Percentiles rank a stretch among this genome's conserved stretches.
Evolutionary conservation across 73 alveolate species (phyloP).

Genomic region (Tetrahymena elliotti): DNA sequence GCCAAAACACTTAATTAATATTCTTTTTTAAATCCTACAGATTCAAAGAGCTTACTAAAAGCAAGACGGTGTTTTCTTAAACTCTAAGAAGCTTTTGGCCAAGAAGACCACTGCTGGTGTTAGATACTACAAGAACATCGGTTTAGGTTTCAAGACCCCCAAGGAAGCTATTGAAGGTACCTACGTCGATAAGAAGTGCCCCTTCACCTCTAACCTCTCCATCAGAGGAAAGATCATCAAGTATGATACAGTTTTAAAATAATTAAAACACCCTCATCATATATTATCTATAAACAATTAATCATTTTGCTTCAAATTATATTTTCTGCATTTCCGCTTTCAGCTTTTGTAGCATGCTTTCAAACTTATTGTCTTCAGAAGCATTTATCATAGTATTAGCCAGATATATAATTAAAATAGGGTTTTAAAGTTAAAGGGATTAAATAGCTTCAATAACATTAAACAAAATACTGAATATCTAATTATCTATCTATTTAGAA

Average conservation of each 20-base stretch:
- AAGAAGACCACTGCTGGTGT: constrained; percentile 82
- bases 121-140: constrained; percentile 95
- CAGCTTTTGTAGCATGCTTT: not conserved
- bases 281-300: not conserved
- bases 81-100: constrained; percentile 68
- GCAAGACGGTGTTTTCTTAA: constrained; percentile 77
- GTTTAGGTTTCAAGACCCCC: constrained; percentile 96
- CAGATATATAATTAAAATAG: not conserved
- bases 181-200: constrained; percentile 97
- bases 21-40: constrained; percentile 6
- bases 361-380: not conserved
- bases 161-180: constrained; percentile 90
- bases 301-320: not conserved
- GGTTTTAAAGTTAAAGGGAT: not conserved
- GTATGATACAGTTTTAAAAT: constrained; percentile 26
- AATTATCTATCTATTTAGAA: not conserved
- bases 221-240: constrained; percentile 91
- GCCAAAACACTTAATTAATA: not conserved
- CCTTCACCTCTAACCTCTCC: constrained; percentile 92
- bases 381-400: not conserved
- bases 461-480: not conserved
- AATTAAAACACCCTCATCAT: not conserved
- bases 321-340: not conserved
- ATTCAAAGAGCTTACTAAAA: constrained; percentile 81
- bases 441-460: not conserved